phyloP scores from a whole-genome alignment of 495 filamentous ascomycete genomes.

The Penicillium diatomitis region DNA sequence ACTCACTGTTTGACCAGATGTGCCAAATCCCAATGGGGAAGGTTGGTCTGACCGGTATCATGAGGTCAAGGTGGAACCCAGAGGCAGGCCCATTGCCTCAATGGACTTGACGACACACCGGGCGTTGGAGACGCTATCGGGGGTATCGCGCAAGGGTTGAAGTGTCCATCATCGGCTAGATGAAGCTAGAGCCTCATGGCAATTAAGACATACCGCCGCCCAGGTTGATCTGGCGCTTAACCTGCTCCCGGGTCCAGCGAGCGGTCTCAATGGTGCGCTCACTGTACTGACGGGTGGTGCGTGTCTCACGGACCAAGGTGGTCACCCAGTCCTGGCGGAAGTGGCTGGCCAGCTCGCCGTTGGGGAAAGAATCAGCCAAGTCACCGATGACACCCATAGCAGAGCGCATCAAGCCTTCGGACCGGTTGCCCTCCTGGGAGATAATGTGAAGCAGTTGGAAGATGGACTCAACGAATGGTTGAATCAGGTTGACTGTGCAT shows the following conservation, averaged over 20 bases:
- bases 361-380: slow-evolving; percentile 85
- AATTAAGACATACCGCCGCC: slow-evolving; percentile 31
- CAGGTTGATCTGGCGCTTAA: slow-evolving; percentile 74
- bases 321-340: slow-evolving; percentile 90
- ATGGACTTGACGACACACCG: no score
- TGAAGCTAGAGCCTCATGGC: slow-evolving; percentile 1
- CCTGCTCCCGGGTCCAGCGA: slow-evolving; percentile 93
- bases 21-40: no score
- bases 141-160: no score
- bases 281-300: slow-evolving; percentile 73
- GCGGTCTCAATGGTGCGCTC: slow-evolving; percentile 84
- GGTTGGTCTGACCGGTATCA: no score
- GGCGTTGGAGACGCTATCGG: no score
- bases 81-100: no score
- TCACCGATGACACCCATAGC: slow-evolving; percentile 97
- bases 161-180: slow-evolving; percentile 1
- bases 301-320: slow-evolving; percentile 75
- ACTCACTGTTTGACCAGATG: no score
- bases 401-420: slow-evolving; percentile 82
- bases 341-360: slow-evolving; percentile 70
- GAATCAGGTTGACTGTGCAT: slow-evolving; percentile 52
- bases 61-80: no score
- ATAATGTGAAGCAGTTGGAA: slow-evolving; percentile 82
- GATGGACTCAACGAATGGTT: slow-evolving; percentile 73
- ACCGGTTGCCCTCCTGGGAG: slow-evolving; percentile 71